Evolutionary conservation across 768 basidiomycete species (phyloP), one percentile per base, ranked within the genome.

Genomic region (Pholiota molesta): DNA sequence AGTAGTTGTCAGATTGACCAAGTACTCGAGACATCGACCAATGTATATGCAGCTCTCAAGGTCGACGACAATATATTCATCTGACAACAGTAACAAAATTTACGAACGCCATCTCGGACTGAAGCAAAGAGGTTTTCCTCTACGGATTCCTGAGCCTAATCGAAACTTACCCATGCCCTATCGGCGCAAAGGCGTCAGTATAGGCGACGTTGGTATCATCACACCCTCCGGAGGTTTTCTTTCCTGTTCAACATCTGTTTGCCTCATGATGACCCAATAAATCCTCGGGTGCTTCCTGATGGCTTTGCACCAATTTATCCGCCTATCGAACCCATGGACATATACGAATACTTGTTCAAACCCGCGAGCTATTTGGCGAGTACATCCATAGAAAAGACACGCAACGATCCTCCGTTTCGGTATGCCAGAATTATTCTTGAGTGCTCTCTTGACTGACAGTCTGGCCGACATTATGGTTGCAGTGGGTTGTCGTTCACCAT

Each of bases 141-240:
- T 69, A 5, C 65, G 64, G 63, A 57, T 62, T 21, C 68, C 68
- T 4, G 57, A 64, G 33, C 63, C 65, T 1, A 62, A 64, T 33
- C n/a, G 53, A 13, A 6, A 23, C 5, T 57, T 66, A 1, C 68
- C 68, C 8, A 35, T 54, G 5, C 51, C 45, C 9, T 66, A 65
- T 39, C 63, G 58, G 19, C 39, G 53, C 13, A 44, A 21, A 16
- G 68, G 68, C 8, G 51, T 62, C 17, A 14, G 14, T 13, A 65
- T 69, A 6, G 68, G 68, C 21, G 68, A 69, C 37, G 64, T 69
- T 8, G 68, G 68, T 1, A 59, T 65, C 49, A 57, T 69, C 54
- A 59, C 54, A 1, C 14, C 52, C 2, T 42, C 33, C 2, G 68
- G 68, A 0, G 52, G 37, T 8, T 69, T 69, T 56, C 2, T 64